Evolutionary conservation across 495 filamentous ascomycete genomes (phyloP).

Genomic region (Daldinia vernicosa): DNA sequence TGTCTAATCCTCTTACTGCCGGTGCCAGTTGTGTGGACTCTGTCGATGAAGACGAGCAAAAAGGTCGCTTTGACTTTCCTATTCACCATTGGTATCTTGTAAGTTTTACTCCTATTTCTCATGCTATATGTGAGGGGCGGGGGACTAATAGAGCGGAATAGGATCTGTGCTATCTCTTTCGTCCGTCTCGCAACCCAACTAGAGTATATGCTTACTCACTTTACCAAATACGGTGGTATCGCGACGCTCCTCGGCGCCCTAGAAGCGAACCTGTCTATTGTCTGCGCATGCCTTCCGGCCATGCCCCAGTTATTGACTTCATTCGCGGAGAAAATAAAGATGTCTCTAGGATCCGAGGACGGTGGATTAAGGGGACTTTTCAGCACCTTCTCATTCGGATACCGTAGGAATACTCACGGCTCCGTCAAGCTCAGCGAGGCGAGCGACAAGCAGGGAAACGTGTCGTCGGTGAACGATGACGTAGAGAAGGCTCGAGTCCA

Average conservation of each 20-base stretch:
- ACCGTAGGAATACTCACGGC: not conserved
- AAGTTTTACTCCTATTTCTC: not conserved
- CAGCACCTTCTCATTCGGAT: slow-evolving; percentile 8
- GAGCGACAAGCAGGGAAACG: not conserved
- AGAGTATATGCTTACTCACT: not conserved
- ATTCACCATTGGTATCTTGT: not conserved
- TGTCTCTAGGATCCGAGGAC: not conserved
- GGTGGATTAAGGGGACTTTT: slow-evolving; percentile 11
- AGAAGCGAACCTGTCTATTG: not conserved
- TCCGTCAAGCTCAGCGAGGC: slow-evolving; percentile 7
- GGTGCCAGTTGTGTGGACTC: not conserved
- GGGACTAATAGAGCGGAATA: not conserved
- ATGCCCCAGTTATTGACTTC: not conserved
- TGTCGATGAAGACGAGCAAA: not conserved
- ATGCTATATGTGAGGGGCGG: not conserved
- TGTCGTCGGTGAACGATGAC: not conserved
- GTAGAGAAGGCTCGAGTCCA: slow-evolving; percentile 6
- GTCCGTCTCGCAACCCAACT: not conserved
- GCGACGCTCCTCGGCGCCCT: not conserved
- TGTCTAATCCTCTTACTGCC: not conserved
- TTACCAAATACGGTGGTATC: not conserved
- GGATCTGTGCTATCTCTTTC: not conserved
- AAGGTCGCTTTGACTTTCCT: not conserved
- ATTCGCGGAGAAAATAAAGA: not conserved
- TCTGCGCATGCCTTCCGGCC: not conserved